phyloP scores from a whole-genome alignment of 2,329 filamentous ascomycete species.

The Alternaria panax region DNA sequence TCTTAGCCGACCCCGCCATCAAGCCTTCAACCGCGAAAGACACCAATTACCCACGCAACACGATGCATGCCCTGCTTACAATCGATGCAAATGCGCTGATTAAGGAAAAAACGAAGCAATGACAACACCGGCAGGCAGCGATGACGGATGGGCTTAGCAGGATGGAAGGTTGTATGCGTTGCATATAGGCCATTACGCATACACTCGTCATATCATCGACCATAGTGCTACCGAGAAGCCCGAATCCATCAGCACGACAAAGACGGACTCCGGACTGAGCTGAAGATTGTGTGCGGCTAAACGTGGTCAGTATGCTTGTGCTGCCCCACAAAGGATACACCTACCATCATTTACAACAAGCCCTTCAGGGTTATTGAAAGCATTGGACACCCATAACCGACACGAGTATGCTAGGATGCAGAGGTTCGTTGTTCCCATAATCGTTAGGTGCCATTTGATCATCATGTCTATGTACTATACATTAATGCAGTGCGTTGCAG shows the following conservation, averaged over 20 bases:
- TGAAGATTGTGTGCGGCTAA: background rate
- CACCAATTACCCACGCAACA: conserved; percentile 29
- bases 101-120: conserved; percentile 17
- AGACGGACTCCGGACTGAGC: background rate
- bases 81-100: conserved; percentile 36
- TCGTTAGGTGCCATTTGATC: conserved; percentile 14
- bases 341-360: conserved; percentile 19
- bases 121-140: background rate
- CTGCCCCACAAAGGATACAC: conserved; percentile 19
- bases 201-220: conserved; percentile 18
- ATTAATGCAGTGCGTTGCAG: conserved; percentile 33
- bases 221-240: background rate
- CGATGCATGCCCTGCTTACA: conserved; percentile 23
- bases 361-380: conserved; percentile 1
- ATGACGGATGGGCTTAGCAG: conserved; percentile 13
- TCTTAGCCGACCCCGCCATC: conserved; percentile 32
- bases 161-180: conserved; percentile 15
- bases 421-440: conserved; percentile 7
- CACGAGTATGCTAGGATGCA: conserved; percentile 12
- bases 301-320: conserved; percentile 17
- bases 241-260: background rate
- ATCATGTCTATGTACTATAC: conserved; percentile 38
- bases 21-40: conserved; percentile 19
- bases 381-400: conserved; percentile 19
- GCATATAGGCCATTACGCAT: conserved; percentile 14